phyloP scores from a whole-genome alignment of 176 grass and related monocot genomes.

The Leersia perrieri region DNA sequence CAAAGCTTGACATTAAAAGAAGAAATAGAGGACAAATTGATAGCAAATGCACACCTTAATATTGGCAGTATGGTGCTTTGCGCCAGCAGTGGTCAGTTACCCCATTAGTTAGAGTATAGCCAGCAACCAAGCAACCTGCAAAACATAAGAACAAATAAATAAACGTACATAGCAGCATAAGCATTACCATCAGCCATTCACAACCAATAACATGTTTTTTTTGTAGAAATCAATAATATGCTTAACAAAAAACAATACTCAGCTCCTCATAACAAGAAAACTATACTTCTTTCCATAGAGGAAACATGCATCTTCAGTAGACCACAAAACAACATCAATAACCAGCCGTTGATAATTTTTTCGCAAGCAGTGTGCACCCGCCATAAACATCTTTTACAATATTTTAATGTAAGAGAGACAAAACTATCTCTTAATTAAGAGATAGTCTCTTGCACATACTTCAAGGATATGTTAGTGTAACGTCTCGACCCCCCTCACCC shows the following conservation, averaged over 20 bases:
- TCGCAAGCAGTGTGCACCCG: background rate
- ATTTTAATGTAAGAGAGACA: no score
- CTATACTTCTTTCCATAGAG: background rate
- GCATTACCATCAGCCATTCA: background rate
- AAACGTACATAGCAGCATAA: background rate
- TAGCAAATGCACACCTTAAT: background rate
- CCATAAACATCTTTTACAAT: background rate
- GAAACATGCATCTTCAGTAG: background rate
- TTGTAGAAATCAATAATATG: background rate
- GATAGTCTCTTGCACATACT: no score
- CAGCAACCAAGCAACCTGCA: conserved; percentile 2
- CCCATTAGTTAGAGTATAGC: background rate
- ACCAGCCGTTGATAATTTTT: background rate
- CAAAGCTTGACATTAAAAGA: background rate
- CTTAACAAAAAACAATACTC: background rate
- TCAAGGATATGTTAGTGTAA: no score
- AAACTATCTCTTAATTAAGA: no score
- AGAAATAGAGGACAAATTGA: background rate
- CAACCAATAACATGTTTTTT: background rate
- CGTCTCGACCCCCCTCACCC: no score
- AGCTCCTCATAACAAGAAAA: background rate
- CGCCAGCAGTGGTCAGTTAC: background rate
- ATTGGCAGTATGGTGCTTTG: background rate
- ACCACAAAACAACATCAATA: background rate
- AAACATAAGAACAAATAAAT: background rate